These are phyloP conservation scores for Ogataea paraovalis DNA, from an alignment of 805 yeast species.

Conservation along the genomic window DNA sequence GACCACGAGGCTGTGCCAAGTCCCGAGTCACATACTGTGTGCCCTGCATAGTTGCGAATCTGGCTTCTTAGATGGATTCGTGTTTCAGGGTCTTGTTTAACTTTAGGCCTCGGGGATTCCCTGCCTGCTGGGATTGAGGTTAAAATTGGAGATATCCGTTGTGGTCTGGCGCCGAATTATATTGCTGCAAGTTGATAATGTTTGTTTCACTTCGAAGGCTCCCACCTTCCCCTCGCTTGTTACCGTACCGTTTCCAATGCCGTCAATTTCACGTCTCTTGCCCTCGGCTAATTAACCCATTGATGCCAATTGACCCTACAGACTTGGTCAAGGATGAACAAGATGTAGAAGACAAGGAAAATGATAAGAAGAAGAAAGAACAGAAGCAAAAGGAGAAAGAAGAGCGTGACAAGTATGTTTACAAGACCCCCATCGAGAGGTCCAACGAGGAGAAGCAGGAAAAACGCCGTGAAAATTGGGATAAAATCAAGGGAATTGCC, in stretches of 20 bases:
- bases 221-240: neutral
- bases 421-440: conserved; percentile 1
- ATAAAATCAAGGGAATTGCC: conserved; percentile 13
- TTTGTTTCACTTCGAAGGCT: neutral
- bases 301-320: conserved; percentile 39
- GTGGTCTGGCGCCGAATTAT: too few relatives aligned
- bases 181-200: neutral
- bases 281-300: conserved; percentile 29
- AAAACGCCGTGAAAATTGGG: conserved; percentile 10
- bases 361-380: conserved; percentile 28
- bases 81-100: too few relatives aligned
- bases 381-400: conserved; percentile 20
- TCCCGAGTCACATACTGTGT: too few relatives aligned
- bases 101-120: too few relatives aligned
- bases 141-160: too few relatives aligned
- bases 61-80: too few relatives aligned
- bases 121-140: too few relatives aligned
- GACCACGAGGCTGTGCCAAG: too few relatives aligned
- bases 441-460: conserved; percentile 2
- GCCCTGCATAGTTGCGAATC: too few relatives aligned
- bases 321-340: conserved; percentile 32
- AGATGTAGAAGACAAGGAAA: conserved; percentile 24
- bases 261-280: neutral
- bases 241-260: neutral
- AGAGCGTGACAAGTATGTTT: conserved; percentile 6